Base-by-base conservation (phyloP, 1,284 basidiomycete genomes). In the Rhodotorula sp. region DNA sequence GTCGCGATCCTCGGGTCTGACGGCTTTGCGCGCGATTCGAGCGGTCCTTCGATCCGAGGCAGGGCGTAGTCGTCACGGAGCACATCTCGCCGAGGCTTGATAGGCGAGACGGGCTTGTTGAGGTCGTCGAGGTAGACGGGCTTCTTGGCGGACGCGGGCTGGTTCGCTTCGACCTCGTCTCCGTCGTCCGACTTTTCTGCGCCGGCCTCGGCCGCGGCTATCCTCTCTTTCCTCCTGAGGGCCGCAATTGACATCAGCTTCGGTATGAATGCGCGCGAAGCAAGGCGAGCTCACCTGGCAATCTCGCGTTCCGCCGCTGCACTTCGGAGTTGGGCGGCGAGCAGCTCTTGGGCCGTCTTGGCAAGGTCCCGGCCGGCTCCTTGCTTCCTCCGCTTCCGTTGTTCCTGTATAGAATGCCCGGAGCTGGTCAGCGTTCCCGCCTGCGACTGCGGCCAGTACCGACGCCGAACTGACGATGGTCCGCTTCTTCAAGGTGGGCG, bases 1-100 rank as follows among this genome's bases (percentile, higher is more conserved):
- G 95, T 97, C 0, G 95, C 95, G 19, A 97, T 84, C 49, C 94
- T 88, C 8, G 92, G 92, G 80, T 97, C 94, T 1, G 92, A 90
- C 7, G 69, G 64, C 26, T 74, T 76, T 7, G 75, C 75, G 43
- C 84, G 86, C 28, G 81, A 52, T 26, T 77, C 73, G 59, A 79
- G 70, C 16, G 73, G 60, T 1, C 72, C 75, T 15, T 77, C 71
- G 34, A 79, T 72, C 3, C 69, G 67, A 2, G 79, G 79, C n/a
- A 80, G 73, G 16, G 77, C 78, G 67, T 80, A 80, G 57, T 78
- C 77, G 73, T 80, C 79, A 90, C 83, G 23, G 82, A 84, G 50
- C 1, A 48, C 60, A 3, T 70, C 66, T 26, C 66, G 65, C 16
- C 67, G 71, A 60, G 43, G 43, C 47, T 67, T 64, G 34, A 28